These are phyloP conservation scores for Quercus glauca DNA, from an alignment of 306 rosid species.

Conservation along the genomic window DNA sequence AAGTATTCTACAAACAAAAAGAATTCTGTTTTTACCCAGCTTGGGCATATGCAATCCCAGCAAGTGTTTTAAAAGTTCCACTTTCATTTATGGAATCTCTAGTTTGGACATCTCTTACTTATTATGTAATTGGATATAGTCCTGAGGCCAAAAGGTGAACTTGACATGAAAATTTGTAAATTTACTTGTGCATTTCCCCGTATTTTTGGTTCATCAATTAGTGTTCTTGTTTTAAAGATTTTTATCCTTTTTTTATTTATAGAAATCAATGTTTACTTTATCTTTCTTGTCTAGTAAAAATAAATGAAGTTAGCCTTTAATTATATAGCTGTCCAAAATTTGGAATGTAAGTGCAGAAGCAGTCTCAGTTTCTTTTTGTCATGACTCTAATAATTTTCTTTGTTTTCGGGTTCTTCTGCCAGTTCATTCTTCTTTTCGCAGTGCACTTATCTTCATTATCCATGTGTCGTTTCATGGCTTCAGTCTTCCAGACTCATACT, in stretches of 20 bases:
- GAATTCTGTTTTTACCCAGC: too few species aligned
- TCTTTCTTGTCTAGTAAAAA: neutral
- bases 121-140: conserved; percentile 50
- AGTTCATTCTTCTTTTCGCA: conserved; percentile 30
- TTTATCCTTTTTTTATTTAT: too few species aligned
- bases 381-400: neutral
- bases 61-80: conserved; percentile 42
- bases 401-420: conserved; percentile 35
- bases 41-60: conserved; percentile 37
- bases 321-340: too few species aligned
- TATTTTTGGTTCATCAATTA: too few species aligned
- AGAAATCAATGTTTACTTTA: too few species aligned
- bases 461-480: conserved; percentile 33
- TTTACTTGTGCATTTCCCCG: too few species aligned
- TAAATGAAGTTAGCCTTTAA: too few species aligned
- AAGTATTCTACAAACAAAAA: too few species aligned
- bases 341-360: neutral
- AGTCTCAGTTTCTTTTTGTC: neutral
- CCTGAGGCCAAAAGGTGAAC: conserved; percentile 34
- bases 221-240: too few species aligned
- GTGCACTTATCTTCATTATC: conserved; percentile 33
- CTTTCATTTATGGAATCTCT: conserved; percentile 38
- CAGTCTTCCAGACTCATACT: conserved; percentile 17
- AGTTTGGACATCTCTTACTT: conserved; percentile 50
- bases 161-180: neutral